phyloP scores from a whole-genome alignment of 1,284 basidiomycete genomes.

The Apiotrichum mycotoxinovorans region DNA sequence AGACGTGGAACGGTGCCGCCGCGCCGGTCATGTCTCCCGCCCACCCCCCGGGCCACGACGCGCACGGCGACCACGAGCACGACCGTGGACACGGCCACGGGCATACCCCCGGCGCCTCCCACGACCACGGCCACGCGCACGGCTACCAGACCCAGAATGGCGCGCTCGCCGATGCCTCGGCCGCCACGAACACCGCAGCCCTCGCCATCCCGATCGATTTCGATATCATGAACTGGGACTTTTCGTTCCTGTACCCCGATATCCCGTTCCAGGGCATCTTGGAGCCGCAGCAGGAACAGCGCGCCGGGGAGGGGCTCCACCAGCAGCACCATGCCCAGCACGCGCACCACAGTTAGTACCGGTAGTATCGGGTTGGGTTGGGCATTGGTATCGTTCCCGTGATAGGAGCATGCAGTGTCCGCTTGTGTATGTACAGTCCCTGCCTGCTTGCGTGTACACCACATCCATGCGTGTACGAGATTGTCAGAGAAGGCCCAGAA shows the following conservation, averaged over 20 bases:
- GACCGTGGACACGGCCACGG: not conserved
- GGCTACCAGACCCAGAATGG: not conserved
- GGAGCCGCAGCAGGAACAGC: not conserved
- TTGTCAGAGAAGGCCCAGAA: no score
- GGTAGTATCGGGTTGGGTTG: no score
- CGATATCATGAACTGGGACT: conserved; percentile 16
- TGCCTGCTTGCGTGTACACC: no score
- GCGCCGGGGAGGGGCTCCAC: no score
- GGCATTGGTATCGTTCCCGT: no score
- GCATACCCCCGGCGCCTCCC: not conserved
- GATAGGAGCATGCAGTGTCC: no score
- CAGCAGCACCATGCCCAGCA: no score
- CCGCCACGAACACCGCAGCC: no score
- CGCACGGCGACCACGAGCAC: not conserved
- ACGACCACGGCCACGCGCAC: not conserved
- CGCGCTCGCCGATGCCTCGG: no score
- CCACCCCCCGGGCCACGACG: not conserved
- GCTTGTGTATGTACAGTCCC: no score
- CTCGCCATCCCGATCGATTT: conserved; percentile 1
- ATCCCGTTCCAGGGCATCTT: not conserved
- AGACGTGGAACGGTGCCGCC: not conserved
- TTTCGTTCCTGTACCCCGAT: conserved; percentile 12
- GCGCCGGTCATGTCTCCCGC: not conserved
- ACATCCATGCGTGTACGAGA: no score
- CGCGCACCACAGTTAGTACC: no score